A percentile compares a stretch with the other conserved stretches of the same genome.
These are phyloP conservation scores for Ogataea sp. DNA, from an alignment of 805 yeast species.

Conservation along the genomic window DNA sequence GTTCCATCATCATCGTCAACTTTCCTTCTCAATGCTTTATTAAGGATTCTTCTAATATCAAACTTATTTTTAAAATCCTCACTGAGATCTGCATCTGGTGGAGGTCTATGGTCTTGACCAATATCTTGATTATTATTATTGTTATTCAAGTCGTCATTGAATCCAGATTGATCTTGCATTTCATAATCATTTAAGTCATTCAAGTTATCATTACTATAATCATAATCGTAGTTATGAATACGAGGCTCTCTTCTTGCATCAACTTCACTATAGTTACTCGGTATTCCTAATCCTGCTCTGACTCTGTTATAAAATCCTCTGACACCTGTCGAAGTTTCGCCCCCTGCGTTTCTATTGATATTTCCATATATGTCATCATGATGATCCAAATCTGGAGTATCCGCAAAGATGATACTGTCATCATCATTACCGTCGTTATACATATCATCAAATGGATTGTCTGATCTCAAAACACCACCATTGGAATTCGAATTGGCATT, in stretches of 20 bases:
- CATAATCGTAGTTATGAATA: no score
- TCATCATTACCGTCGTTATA: conserved; percentile 1
- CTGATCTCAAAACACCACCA: no score
- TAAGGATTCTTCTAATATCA: conserved; percentile 19
- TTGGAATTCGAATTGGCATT: no score
- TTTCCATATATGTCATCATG: conserved; percentile 6
- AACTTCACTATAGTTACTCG: conserved; percentile 16
- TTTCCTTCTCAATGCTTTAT: conserved; percentile 8
- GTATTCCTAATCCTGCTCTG: conserved; percentile 17
- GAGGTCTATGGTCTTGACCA: conserved; percentile 16
- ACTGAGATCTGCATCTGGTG: conserved; percentile 14
- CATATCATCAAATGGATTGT: conserved; percentile 3
- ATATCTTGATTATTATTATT: conserved; percentile 17
- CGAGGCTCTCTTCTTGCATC: conserved; percentile 1
- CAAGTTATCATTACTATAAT: no score
- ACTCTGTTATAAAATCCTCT: conserved; percentile 22
- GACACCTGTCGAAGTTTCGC: conserved; percentile 12
- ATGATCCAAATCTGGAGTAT: conserved; percentile 10
- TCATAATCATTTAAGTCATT: not conserved
- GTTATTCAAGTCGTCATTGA: not conserved
- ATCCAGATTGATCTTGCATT: conserved; percentile 7
- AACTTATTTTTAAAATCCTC: conserved; percentile 16
- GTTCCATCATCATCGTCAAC: conserved; percentile 21
- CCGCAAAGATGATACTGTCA: conserved; percentile 11
- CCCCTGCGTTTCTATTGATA: conserved; percentile 4